These are phyloP conservation scores for Diaporthe citrichinensis DNA, from an alignment of 2,329 filamentous ascomycete species.

Conservation along the genomic window DNA sequence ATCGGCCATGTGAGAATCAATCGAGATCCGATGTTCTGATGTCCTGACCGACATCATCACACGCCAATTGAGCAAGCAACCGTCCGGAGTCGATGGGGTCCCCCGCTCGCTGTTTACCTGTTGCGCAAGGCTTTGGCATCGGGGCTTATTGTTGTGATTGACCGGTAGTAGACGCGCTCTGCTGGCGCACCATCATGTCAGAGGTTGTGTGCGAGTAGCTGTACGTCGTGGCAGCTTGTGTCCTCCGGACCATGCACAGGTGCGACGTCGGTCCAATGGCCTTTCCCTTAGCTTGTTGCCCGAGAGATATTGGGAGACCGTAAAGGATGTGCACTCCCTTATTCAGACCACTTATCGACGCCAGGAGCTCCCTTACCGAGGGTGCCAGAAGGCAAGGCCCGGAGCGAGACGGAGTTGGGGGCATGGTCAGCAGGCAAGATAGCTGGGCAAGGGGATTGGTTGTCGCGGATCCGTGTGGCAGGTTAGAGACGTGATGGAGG, in stretches of 20 bases:
- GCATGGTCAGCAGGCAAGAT: slow-evolving; percentile 31
- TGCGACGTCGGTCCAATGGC: slow-evolving; percentile 22
- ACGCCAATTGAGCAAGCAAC: slow-evolving; percentile 13
- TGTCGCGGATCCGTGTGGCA: neutral
- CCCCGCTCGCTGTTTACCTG: neutral
- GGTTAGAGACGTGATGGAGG: slow-evolving; percentile 2
- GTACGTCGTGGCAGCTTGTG: slow-evolving; percentile 2
- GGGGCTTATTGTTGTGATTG: neutral
- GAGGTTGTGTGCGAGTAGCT: slow-evolving; percentile 12
- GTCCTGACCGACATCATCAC: slow-evolving; percentile 5
- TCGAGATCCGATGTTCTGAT: slow-evolving; percentile 21
- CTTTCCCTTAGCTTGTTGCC: slow-evolving; percentile 23
- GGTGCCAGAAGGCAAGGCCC: slow-evolving; percentile 24
- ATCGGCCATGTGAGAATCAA: slow-evolving; percentile 16
- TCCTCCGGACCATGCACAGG: slow-evolving; percentile 18
- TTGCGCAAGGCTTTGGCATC: neutral
- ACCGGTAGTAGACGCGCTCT: neutral
- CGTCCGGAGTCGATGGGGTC: slow-evolving; percentile 3
- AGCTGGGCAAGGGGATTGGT: slow-evolving; percentile 24
- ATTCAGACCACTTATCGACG: neutral
- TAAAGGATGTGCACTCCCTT: neutral
- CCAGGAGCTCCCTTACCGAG: slow-evolving; percentile 5
- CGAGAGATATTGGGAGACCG: slow-evolving; percentile 20
- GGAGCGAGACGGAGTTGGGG: slow-evolving; percentile 13
- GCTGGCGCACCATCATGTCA: slow-evolving; percentile 9